phyloP scores from a whole-genome alignment of 2,329 filamentous ascomycete species.

The Coniochaeta prunicola region DNA sequence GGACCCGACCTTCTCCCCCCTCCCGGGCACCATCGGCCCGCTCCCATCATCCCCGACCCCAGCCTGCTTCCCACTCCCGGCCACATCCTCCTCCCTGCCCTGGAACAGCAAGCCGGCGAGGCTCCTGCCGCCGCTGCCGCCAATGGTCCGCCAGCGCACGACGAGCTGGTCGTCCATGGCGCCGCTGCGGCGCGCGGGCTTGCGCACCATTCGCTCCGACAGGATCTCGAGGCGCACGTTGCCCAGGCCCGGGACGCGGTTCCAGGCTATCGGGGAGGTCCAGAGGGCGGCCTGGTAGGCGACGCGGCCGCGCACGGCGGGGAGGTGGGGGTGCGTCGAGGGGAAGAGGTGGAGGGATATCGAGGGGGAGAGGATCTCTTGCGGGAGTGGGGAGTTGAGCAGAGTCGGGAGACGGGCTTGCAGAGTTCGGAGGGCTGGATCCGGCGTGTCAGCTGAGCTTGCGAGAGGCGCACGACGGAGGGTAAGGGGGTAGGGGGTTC shows the following conservation, averaged over 20 bases:
- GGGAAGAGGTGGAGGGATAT: conserved; percentile 66
- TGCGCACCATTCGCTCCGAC: conserved; percentile 77
- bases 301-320: conserved; percentile 83
- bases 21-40: conserved; percentile 21
- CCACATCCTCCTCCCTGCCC: conserved; percentile 15
- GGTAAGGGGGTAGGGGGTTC: conserved; percentile 18
- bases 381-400: conserved; percentile 59
- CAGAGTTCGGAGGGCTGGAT: conserved; percentile 53
- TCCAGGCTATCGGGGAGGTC: conserved; percentile 96
- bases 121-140: conserved; percentile 39
- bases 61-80: conserved; percentile 22
- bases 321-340: conserved; percentile 78
- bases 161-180: conserved; percentile 71
- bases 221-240: conserved; percentile 84
- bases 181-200: conserved; percentile 33
- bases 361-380: conserved; percentile 69
- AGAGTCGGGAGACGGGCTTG: conserved; percentile 61
- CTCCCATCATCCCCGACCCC: conserved; percentile 34
- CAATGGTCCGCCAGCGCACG: conserved; percentile 76
- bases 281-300: conserved; percentile 90
- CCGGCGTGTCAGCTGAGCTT: conserved; percentile 4
- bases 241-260: conserved; percentile 80
- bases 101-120: conserved; percentile 17
- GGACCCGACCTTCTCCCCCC: not conserved
- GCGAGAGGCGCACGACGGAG: not conserved